phyloP scores from a whole-genome alignment of 768 basidiomycete species.

The Trametes cinnabarina region DNA sequence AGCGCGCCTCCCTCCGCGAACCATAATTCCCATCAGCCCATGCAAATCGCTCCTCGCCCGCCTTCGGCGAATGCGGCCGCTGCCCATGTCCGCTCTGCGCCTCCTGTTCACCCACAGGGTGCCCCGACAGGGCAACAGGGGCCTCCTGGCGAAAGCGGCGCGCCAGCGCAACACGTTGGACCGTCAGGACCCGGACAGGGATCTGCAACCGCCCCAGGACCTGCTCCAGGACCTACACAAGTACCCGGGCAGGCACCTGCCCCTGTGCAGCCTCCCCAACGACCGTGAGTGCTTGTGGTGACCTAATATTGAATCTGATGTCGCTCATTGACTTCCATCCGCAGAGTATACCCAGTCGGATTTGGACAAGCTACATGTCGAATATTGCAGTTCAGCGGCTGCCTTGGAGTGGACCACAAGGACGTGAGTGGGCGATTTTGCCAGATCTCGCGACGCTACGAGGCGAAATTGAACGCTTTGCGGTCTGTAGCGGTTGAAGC shows the following conservation, averaged over 20 bases:
- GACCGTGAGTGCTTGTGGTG: neutral
- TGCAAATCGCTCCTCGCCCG: constrained; percentile 17
- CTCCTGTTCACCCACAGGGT: neutral
- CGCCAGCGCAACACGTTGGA: neutral
- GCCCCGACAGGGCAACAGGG: neutral
- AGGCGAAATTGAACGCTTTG: neutral
- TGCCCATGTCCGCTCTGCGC: neutral
- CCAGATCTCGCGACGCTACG: neutral
- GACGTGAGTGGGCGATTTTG: constrained; percentile 36
- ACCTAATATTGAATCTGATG: neutral
- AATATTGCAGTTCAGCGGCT: constrained; percentile 68
- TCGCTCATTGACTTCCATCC: neutral
- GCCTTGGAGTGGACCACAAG: constrained; percentile 53
- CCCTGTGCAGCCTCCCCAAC: neutral
- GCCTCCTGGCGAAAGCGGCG: neutral
- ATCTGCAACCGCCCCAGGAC: neutral
- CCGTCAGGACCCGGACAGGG: neutral
- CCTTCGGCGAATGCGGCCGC: constrained; percentile 3
- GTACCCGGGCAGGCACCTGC: constrained; percentile 1
- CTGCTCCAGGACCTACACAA: neutral
- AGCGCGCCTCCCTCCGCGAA: constrained; percentile 14
- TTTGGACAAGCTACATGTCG: constrained; percentile 64
- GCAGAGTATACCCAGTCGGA: constrained; percentile 40
- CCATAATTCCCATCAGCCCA: constrained; percentile 12
- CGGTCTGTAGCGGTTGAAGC: constrained; percentile 50